Evolutionary conservation across 768 basidiomycete species (phyloP).

Genomic region (Mycena haematopus): DNA sequence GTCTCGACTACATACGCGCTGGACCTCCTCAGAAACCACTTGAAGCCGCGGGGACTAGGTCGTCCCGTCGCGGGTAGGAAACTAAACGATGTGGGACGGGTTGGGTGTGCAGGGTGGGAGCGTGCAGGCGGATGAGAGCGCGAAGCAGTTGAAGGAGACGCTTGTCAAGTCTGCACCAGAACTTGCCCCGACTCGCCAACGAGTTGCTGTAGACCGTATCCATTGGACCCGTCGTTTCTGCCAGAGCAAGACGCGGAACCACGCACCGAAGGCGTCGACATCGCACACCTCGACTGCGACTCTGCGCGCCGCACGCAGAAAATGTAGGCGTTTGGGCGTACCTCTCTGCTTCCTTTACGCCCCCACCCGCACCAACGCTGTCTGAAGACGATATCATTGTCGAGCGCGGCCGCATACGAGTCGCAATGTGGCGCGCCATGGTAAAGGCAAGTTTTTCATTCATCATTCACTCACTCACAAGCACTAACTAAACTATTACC

Average conservation of each 20-base stretch:
- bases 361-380: neutral
- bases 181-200: neutral
- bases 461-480: neutral
- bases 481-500: neutral
- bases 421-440: conserved; percentile 89
- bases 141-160: conserved; percentile 3
- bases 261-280: too few relatives aligned
- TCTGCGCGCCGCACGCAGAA: conserved; percentile 76
- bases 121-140: conserved; percentile 16
- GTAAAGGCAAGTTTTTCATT: conserved; percentile 58
- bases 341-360: conserved; percentile 40
- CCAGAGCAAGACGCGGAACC: conserved; percentile 26
- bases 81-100: conserved; percentile 47
- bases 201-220: too few relatives aligned
- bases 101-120: conserved; percentile 23
- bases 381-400: conserved; percentile 59
- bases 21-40: conserved; percentile 44
- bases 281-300: conserved; percentile 66
- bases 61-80: too few relatives aligned
- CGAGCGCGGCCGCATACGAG: conserved; percentile 65
- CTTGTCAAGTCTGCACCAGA: neutral
- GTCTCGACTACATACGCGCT: too few relatives aligned
- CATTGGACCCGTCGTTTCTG: conserved; percentile 47
- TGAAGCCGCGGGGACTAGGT: conserved; percentile 80
- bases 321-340: conserved; percentile 75